Evolutionary conservation across 2,329 filamentous ascomycete genomes (phyloP).

Genomic region (Penicillium sp.): DNA sequence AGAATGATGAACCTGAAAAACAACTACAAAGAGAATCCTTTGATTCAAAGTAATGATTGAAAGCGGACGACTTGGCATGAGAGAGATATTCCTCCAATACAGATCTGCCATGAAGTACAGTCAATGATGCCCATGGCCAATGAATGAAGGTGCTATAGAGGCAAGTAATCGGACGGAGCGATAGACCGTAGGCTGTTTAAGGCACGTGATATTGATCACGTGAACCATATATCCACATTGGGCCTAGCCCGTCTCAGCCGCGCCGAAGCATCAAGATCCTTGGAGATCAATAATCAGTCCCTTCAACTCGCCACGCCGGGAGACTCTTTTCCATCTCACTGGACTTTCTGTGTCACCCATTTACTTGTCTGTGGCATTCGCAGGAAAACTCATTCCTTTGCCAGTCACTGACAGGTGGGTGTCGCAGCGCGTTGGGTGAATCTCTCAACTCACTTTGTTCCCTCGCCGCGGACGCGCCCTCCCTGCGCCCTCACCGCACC

Average conservation of each 20-base stretch:
- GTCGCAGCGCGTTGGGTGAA: slow-evolving; percentile 20
- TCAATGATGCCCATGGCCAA: too few relatives aligned
- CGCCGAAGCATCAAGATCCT: slow-evolving; percentile 26
- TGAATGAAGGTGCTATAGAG: too few relatives aligned
- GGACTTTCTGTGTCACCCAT: slow-evolving; percentile 19
- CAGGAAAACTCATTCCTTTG: slow-evolving; percentile 3
- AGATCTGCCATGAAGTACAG: too few relatives aligned
- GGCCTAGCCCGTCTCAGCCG: slow-evolving; percentile 17
- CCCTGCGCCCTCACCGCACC: slow-evolving; percentile 13
- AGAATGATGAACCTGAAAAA: too few relatives aligned
- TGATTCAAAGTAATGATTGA: too few relatives aligned
- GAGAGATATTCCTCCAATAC: too few relatives aligned
- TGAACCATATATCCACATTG: slow-evolving; percentile 2
- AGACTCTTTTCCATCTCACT: slow-evolving; percentile 20
- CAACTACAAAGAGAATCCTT: too few relatives aligned
- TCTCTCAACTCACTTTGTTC: slow-evolving; percentile 12
- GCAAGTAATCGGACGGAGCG: too few relatives aligned
- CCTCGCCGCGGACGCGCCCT: slow-evolving; percentile 18
- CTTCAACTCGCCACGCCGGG: slow-evolving; percentile 25
- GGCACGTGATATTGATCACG: slow-evolving; percentile 3
- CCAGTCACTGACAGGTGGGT: slow-evolving; percentile 16
- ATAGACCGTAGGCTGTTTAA: too few relatives aligned
- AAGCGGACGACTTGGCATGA: too few relatives aligned
- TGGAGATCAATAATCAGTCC: slow-evolving; percentile 18
- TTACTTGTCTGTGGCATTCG: slow-evolving; percentile 12